phyloP scores from a whole-genome alignment of 73 alveolate species.

The Paramecium biaurelia region DNA sequence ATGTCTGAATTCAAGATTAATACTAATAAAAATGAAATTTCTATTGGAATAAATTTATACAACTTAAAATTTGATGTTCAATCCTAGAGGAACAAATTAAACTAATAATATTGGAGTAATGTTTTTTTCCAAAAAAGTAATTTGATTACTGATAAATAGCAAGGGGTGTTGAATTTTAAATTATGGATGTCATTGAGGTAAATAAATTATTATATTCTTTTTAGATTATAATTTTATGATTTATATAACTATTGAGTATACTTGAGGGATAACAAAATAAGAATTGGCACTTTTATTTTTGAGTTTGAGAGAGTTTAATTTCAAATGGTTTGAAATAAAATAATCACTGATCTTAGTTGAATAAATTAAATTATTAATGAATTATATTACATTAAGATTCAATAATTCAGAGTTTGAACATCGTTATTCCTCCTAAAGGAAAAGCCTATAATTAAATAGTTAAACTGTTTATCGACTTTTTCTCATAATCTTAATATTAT shows the following conservation, averaged over 20 bases:
- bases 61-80: background rate
- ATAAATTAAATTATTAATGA: background rate
- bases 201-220: too few relatives aligned
- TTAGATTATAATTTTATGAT: background rate
- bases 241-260: too few relatives aligned
- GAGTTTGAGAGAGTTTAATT: background rate
- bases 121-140: too few relatives aligned
- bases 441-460: background rate
- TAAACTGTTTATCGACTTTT: background rate
- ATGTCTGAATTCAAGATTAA: too few relatives aligned
- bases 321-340: background rate
- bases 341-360: background rate
- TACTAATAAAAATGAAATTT: too few relatives aligned
- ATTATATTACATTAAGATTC: slow-evolving; percentile 23
- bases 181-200: background rate
- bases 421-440: background rate
- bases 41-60: slow-evolving; percentile 68
- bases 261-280: background rate
- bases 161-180: background rate
- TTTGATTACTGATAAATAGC: too few relatives aligned
- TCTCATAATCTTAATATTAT: background rate
- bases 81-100: slow-evolving; percentile 41
- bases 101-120: slow-evolving; percentile 69
- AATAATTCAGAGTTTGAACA: background rate
- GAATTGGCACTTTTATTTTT: background rate